phyloP scores from a whole-genome alignment of 352 stramenopile genomes.

The Globisporangium lucens region DNA sequence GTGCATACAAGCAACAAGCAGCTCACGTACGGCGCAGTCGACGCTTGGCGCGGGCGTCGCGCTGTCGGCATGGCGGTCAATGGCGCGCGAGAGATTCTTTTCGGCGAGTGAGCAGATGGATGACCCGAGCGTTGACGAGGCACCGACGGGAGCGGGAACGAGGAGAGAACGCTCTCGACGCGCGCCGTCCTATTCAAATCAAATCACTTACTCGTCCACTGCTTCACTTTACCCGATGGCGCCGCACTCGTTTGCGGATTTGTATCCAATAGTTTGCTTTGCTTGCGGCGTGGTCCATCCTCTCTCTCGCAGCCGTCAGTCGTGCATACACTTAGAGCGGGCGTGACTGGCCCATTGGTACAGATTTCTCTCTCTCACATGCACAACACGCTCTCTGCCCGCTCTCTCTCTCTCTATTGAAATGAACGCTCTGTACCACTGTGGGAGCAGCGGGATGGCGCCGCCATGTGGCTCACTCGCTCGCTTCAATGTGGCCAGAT shows the following conservation, averaged over 20 bases:
- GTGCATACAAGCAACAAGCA: neutral
- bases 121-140: neutral
- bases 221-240: neutral
- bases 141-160: neutral
- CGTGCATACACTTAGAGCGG: constrained; percentile 4
- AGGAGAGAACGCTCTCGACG: neutral
- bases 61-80: neutral
- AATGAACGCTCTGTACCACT: constrained; percentile 5
- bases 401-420: constrained; percentile 3
- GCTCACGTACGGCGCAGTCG: constrained; percentile 8
- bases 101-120: neutral
- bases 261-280: neutral
- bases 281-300: neutral
- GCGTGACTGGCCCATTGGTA: neutral
- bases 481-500: constrained; percentile 4
- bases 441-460: neutral
- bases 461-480: constrained; percentile 1
- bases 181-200: neutral
- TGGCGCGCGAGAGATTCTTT: constrained; percentile 1
- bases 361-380: constrained; percentile 2
- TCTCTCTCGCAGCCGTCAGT: neutral
- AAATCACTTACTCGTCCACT: neutral
- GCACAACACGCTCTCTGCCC: neutral
- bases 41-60: constrained; percentile 2
- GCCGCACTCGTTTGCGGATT: neutral